phyloP scores from a whole-genome alignment of 2,329 filamentous ascomycete species.

The Stemphylium vesicarium region DNA sequence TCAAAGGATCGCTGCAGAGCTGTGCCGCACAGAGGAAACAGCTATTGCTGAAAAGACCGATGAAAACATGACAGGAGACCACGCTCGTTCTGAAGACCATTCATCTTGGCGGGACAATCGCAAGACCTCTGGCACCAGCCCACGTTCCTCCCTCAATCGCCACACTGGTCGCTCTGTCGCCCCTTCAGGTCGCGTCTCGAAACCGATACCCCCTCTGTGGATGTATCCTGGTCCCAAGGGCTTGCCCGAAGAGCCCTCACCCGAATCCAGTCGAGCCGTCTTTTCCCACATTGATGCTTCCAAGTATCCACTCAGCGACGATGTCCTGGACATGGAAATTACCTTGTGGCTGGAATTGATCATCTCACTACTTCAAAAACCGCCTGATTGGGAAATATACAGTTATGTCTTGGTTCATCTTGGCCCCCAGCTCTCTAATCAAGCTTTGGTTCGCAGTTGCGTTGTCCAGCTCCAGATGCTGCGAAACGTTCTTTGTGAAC shows the following conservation, averaged over 20 bases:
- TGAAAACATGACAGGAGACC: conserved; percentile 38
- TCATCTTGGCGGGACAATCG: conserved; percentile 41
- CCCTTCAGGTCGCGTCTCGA: conserved; percentile 36
- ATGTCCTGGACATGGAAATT: conserved; percentile 57
- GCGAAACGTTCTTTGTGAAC: conserved; percentile 78
- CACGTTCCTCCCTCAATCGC: conserved; percentile 42
- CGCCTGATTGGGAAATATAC: conserved; percentile 89
- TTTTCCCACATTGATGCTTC: conserved; percentile 55
- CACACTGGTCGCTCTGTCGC: conserved; percentile 34
- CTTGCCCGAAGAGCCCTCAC: conserved; percentile 61
- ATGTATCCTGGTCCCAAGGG: conserved; percentile 61
- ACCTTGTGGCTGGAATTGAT: conserved; percentile 76
- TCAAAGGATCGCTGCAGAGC: conserved; percentile 71
- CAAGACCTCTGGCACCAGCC: conserved; percentile 38
- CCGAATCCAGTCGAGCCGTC: conserved; percentile 57
- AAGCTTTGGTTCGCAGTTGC: conserved; percentile 78
- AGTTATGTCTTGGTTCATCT: conserved; percentile 87
- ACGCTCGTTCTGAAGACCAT: conserved; percentile 34
- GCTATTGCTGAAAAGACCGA: conserved; percentile 54
- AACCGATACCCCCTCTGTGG: conserved; percentile 57
- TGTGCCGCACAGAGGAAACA: conserved; percentile 69
- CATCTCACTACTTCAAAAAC: conserved; percentile 73
- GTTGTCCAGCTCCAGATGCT: conserved; percentile 77
- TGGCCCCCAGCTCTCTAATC: conserved; percentile 87
- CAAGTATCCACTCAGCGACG: conserved; percentile 40